phyloP scores from a whole-genome alignment of 352 stramenopile species.

The Phytophthora sansomeana region DNA sequence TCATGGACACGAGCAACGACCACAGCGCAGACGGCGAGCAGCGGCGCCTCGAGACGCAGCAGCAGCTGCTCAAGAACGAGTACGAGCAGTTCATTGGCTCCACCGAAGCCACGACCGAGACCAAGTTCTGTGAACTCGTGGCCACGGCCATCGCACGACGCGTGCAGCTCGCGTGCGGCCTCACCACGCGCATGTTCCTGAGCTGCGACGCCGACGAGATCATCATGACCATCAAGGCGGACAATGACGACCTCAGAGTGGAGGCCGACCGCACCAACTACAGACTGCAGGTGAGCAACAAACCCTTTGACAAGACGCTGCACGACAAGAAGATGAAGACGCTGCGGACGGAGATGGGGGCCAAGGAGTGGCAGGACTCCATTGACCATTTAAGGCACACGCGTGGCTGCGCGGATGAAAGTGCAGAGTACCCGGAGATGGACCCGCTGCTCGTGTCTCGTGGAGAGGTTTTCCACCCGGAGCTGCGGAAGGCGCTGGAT shows the following conservation, averaged over 20 bases:
- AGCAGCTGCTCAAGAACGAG: conserved; percentile 62
- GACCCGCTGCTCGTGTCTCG: conserved; percentile 74
- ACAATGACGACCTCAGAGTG: conserved; percentile 77
- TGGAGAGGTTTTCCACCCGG: conserved; percentile 71
- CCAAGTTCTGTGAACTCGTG: conserved; percentile 74
- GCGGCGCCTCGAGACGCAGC: conserved; percentile 41
- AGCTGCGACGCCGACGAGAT: conserved; percentile 80
- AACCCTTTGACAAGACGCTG: conserved; percentile 63
- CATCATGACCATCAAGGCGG: conserved; percentile 83
- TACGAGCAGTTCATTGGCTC: conserved; percentile 67
- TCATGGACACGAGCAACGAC: conserved; percentile 51
- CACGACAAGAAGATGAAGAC: conserved; percentile 63
- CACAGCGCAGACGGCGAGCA: conserved; percentile 64
- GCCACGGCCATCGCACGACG: conserved; percentile 67
- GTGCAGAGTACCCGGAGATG: conserved; percentile 66
- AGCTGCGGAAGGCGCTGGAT: conserved; percentile 58
- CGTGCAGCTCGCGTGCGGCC: conserved; percentile 77
- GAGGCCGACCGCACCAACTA: conserved; percentile 81
- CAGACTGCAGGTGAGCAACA: conserved; percentile 77
- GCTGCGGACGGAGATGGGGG: conserved; percentile 61
- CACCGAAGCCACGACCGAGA: conserved; percentile 53
- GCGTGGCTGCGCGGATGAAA: conserved; percentile 46
- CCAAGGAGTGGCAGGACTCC: conserved; percentile 54
- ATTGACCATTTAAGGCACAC: conserved; percentile 67
- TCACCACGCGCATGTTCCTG: conserved; percentile 86